Evolutionary conservation across 1,284 basidiomycete genomes (phyloP).

Genomic region (Xanthoconium separans): DNA sequence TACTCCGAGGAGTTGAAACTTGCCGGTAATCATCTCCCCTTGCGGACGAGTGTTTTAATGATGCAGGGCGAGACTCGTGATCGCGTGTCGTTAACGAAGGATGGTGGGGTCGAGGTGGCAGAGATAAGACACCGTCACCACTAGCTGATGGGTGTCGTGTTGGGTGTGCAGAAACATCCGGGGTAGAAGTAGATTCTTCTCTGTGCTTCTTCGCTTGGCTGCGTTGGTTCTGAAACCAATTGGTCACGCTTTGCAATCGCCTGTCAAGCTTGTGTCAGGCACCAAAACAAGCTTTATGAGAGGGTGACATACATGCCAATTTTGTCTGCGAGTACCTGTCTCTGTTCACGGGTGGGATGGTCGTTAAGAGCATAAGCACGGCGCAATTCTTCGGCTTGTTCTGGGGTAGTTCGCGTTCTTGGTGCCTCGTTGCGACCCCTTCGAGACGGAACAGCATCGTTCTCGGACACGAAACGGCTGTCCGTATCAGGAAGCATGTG

Average conservation of each 20-base stretch:
- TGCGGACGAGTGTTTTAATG: constrained; percentile 30
- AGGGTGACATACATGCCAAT: constrained; percentile 65
- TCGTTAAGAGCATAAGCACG: constrained; percentile 59
- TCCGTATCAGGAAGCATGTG: constrained; percentile 31
- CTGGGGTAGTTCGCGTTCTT: constrained; percentile 58
- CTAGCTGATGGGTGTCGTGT: constrained; percentile 21
- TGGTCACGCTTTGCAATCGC: constrained; percentile 74
- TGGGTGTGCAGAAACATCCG: constrained; percentile 19
- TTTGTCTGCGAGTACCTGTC: constrained; percentile 58
- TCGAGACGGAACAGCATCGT: constrained; percentile 32
- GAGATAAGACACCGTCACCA: constrained; percentile 14
- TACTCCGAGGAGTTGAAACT: constrained; percentile 22
- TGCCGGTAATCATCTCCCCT: constrained; percentile 31
- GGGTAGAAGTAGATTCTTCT: constrained; percentile 43
- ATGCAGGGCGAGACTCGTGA: constrained; percentile 15
- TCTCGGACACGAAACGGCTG: constrained; percentile 37
- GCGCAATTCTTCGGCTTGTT: constrained; percentile 65
- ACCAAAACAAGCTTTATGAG: constrained; percentile 9
- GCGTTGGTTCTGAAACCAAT: constrained; percentile 83
- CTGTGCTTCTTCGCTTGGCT: constrained; percentile 65
- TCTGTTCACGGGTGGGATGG: constrained; percentile 65
- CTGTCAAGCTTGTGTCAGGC: constrained; percentile 38
- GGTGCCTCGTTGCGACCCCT: constrained; percentile 30
- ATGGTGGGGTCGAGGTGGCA: constrained; percentile 45
- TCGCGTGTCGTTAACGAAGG: constrained; percentile 32